phyloP scores from a whole-genome alignment of 1,139 yeast species.

The Geotrichum phurueaensis region DNA sequence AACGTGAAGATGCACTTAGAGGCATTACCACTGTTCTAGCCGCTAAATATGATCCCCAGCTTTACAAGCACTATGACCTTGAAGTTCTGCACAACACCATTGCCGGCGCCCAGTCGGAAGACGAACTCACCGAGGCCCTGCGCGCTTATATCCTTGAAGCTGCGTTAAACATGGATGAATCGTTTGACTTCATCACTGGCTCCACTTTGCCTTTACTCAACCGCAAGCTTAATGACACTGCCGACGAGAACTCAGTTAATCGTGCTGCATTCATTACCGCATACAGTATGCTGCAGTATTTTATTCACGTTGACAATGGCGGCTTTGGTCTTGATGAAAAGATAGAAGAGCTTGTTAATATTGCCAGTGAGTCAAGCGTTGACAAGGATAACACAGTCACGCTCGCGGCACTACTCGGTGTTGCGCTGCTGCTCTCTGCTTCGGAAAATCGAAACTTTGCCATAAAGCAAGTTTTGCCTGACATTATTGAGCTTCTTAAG shows the following conservation, averaged over 20 bases:
- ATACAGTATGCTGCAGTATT: slow-evolving; percentile 31
- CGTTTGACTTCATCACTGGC: slow-evolving; percentile 24
- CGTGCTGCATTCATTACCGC: slow-evolving; percentile 28
- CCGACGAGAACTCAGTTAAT: slow-evolving; percentile 19
- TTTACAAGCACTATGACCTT: slow-evolving; percentile 23
- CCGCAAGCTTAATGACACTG: slow-evolving; percentile 17
- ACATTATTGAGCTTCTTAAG: slow-evolving; percentile 30
- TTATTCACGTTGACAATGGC: slow-evolving; percentile 34
- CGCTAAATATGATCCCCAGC: slow-evolving; percentile 33
- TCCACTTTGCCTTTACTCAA: slow-evolving; percentile 22
- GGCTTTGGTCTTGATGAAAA: slow-evolving; percentile 34
- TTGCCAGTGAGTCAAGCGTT: slow-evolving; percentile 30
- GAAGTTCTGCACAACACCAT: slow-evolving; percentile 28
- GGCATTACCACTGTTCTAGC: slow-evolving; percentile 27
- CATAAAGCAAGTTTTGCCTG: slow-evolving; percentile 30
- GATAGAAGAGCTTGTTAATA: slow-evolving; percentile 27
- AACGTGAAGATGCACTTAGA: slow-evolving; percentile 33
- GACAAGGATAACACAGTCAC: slow-evolving; percentile 28
- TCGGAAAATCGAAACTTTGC: slow-evolving; percentile 23
- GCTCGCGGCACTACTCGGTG: slow-evolving; percentile 33
- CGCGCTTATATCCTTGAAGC: slow-evolving; percentile 31
- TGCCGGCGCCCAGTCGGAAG: slow-evolving; percentile 29
- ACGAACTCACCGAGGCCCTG: slow-evolving; percentile 31
- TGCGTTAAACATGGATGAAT: slow-evolving; percentile 28
- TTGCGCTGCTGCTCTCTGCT: slow-evolving; percentile 27